Percentiles rank a stretch among this genome's conserved stretches.
Evolutionary conservation across 495 filamentous ascomycete genomes (phyloP).

Genomic region (Cladorrhinum samala): DNA sequence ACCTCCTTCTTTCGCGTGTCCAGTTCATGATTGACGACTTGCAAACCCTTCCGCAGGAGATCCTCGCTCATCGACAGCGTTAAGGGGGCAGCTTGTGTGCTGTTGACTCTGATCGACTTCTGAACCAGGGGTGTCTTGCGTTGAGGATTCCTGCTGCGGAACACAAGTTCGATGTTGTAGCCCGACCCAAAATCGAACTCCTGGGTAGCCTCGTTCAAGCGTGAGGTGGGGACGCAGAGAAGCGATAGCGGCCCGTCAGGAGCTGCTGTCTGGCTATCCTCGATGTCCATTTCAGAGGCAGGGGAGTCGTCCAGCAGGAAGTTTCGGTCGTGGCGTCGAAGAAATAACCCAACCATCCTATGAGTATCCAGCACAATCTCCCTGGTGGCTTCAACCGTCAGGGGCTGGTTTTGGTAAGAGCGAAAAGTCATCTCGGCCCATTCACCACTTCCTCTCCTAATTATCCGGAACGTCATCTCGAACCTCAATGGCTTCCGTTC

Average conservation of each 20-base stretch:
- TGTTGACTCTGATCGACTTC: constrained; percentile 29
- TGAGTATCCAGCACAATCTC: constrained; percentile 40
- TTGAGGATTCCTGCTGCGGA: constrained; percentile 33
- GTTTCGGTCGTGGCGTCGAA: constrained; percentile 37
- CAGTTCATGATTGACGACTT: constrained; percentile 32
- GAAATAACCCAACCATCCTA: constrained; percentile 40
- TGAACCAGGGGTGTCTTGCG: constrained; percentile 25
- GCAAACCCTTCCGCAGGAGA: constrained; percentile 32
- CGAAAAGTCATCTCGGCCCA: constrained; percentile 40
- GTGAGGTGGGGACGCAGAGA: constrained; percentile 33
- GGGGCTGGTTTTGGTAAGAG: constrained; percentile 41
- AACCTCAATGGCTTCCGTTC: constrained; percentile 38
- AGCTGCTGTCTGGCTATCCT: constrained; percentile 23
- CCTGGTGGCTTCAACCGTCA: constrained; percentile 32
- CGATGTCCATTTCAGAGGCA: constrained; percentile 25
- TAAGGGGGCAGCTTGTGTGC: constrained; percentile 35
- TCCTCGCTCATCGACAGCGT: constrained; percentile 34
- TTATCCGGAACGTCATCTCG: constrained; percentile 38
- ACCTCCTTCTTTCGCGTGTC: constrained; percentile 31
- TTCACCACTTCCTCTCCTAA: constrained; percentile 30
- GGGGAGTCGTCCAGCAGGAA: constrained; percentile 39
- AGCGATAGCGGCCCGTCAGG: constrained; percentile 32
- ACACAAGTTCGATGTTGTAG: constrained; percentile 35
- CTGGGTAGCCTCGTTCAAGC: constrained; percentile 38
- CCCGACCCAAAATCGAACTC: constrained; percentile 38